Evolutionary conservation across 1,139 yeast genomes (phyloP).

Genomic region (Pneumocystis wakefieldiae): DNA sequence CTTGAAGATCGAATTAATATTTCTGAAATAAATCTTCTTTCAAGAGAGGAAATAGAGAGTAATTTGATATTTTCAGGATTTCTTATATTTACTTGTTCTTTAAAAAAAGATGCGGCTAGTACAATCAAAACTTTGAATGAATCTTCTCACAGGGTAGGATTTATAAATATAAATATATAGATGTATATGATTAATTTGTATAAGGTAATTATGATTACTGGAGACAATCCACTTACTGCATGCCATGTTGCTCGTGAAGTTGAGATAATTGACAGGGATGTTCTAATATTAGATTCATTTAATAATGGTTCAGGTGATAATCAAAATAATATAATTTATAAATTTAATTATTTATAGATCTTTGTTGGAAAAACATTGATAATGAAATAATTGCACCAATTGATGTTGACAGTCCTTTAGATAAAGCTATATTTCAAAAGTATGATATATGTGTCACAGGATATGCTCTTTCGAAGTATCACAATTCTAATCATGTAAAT

Average conservation of each 20-base stretch:
- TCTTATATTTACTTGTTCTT: slow-evolving; percentile 92
- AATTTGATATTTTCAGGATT: slow-evolving; percentile 76
- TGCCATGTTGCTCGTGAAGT: slow-evolving; percentile 95
- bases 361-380: slow-evolving; percentile 75
- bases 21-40: slow-evolving; percentile 39
- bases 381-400: slow-evolving; percentile 63
- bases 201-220: slow-evolving; percentile 61
- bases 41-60: slow-evolving; percentile 64
- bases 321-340: slow-evolving; percentile 7
- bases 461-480: slow-evolving; percentile 58
- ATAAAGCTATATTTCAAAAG: slow-evolving; percentile 40
- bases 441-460: slow-evolving; percentile 91
- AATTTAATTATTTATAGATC: slow-evolving; percentile 35
- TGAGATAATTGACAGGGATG: slow-evolving; percentile 66
- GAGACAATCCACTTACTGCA: slow-evolving; percentile 97
- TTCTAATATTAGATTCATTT: slow-evolving; percentile 71
- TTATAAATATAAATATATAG: background rate
- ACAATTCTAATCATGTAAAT: slow-evolving; percentile 37
- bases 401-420: slow-evolving; percentile 44
- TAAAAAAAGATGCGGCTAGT: slow-evolving; percentile 81
- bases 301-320: slow-evolving; percentile 27
- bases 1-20: slow-evolving; percentile 34
- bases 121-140: slow-evolving; percentile 86
- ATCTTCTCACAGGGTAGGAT: slow-evolving; percentile 61
- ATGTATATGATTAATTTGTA: slow-evolving; percentile 31